phyloP scores from a whole-genome alignment of 129 eudicot genomes.

The Helianthus tuberosus region DNA sequence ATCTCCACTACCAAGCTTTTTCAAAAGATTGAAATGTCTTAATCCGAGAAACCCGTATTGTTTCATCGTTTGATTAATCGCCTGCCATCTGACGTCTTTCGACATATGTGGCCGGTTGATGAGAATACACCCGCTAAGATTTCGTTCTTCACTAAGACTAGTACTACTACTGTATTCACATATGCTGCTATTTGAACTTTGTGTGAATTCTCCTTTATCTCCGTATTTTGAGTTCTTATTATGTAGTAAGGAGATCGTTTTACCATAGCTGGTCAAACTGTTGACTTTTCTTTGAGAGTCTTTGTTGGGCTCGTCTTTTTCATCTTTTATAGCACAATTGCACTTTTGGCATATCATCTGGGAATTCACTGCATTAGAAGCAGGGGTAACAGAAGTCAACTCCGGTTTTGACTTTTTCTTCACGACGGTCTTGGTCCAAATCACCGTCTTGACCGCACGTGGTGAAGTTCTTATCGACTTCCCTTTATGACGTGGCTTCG shows the following conservation, averaged over 20 bases:
- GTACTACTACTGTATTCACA: slow-evolving; percentile 88
- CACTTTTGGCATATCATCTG: slow-evolving; percentile 77
- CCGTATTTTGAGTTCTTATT: slow-evolving; percentile 41
- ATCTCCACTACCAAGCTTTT: slow-evolving; percentile 94
- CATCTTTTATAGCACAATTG: slow-evolving; percentile 63
- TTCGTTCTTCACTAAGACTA: slow-evolving; percentile 89
- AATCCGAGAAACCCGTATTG: slow-evolving; percentile 74
- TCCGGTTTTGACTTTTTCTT: slow-evolving; percentile 62
- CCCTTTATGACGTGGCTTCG: slow-evolving; percentile 50
- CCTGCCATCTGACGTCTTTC: slow-evolving; percentile 84
- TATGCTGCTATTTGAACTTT: slow-evolving; percentile 85
- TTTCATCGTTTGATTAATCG: slow-evolving; percentile 59
- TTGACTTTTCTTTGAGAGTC: slow-evolving; percentile 23
- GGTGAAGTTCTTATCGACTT: slow-evolving; percentile 51
- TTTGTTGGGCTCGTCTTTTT: slow-evolving; percentile 34
- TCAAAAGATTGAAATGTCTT: slow-evolving; percentile 77
- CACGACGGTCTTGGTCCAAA: slow-evolving; percentile 47
- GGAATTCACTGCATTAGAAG: slow-evolving; percentile 32
- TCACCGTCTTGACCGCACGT: slow-evolving; percentile 57
- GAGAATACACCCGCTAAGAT: slow-evolving; percentile 60
- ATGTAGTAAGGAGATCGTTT: slow-evolving; percentile 31
- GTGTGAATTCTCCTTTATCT: slow-evolving; percentile 73
- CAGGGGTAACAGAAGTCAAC: slow-evolving; percentile 26
- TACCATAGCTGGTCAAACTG: slow-evolving; percentile 29
- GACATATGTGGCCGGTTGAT: slow-evolving; percentile 93